Evolutionary conservation across 2,329 filamentous ascomycete species (phyloP).

Genomic region (Corniculantispora saksenae): DNA sequence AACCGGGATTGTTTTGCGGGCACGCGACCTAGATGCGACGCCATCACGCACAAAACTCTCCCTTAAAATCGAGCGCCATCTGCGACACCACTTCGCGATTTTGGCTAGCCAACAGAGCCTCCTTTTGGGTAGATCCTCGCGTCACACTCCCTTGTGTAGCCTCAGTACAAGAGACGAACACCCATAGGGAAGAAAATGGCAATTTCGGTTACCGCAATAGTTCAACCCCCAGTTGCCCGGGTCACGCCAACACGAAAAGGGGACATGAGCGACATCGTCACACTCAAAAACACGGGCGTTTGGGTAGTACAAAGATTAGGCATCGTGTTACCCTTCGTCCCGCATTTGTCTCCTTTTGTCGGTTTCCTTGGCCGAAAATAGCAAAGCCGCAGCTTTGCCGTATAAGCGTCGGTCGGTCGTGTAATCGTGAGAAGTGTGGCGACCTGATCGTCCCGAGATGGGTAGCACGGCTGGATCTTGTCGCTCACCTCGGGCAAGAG

Average conservation of each 20-base stretch:
- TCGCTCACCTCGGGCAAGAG: background rate
- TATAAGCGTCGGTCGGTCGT: background rate
- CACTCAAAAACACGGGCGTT: background rate
- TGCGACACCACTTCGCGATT: background rate
- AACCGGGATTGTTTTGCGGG: background rate
- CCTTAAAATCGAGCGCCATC: background rate
- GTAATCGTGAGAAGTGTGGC: background rate
- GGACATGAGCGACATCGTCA: background rate
- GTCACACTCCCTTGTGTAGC: slow-evolving; percentile 2
- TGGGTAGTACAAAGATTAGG: background rate
- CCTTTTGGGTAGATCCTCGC: background rate
- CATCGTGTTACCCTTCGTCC: background rate
- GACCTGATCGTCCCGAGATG: background rate
- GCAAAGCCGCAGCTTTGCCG: background rate
- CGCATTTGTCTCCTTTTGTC: background rate
- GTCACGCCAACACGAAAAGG: background rate
- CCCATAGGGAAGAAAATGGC: background rate
- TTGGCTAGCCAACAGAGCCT: background rate
- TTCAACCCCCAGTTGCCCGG: background rate
- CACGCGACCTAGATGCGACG: background rate
- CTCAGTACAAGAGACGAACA: background rate
- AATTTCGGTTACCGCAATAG: background rate
- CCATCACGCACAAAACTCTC: background rate
- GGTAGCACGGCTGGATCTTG: background rate
- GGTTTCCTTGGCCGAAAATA: too few relatives aligned